Conservation (phyloP, 75 land plant species). For the Cupressus sempervirens region DNA sequence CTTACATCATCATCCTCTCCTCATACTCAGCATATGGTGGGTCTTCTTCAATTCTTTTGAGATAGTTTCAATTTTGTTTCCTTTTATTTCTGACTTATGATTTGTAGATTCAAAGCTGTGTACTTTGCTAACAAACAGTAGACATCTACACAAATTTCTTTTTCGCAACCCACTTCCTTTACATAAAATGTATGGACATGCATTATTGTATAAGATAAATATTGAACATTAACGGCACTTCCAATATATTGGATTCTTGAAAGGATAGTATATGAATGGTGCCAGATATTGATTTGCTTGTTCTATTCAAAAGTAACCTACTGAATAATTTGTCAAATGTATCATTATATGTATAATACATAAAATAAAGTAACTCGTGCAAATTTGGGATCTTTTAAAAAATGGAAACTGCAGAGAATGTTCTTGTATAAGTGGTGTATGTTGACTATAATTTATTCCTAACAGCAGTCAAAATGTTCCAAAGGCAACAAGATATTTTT, state of each 20-base stretch:
- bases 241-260: not conserved
- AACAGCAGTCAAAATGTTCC: not conserved
- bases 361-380: not conserved
- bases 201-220: not conserved
- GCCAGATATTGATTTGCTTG: not conserved
- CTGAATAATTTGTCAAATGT: not conserved
- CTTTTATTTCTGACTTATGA: not conserved
- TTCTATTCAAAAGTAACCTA: not conserved
- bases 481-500: not conserved
- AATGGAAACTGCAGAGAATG: not conserved
- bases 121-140: not conserved
- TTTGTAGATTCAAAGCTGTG: not conserved
- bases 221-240: not conserved
- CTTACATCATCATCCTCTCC: constrained; percentile 53
- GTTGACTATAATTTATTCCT: not conserved
- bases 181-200: not conserved
- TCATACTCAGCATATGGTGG: constrained; percentile 57
- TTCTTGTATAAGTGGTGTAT: not conserved
- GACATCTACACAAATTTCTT: not conserved
- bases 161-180: not conserved
- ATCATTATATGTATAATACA: not conserved
- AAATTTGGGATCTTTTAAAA: no score
- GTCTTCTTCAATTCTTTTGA: not conserved
- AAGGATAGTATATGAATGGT: not conserved
- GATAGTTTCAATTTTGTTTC: not conserved